These are phyloP conservation scores for Lactarius psammicola DNA, from an alignment of 768 basidiomycete species.

Conservation along the genomic window DNA sequence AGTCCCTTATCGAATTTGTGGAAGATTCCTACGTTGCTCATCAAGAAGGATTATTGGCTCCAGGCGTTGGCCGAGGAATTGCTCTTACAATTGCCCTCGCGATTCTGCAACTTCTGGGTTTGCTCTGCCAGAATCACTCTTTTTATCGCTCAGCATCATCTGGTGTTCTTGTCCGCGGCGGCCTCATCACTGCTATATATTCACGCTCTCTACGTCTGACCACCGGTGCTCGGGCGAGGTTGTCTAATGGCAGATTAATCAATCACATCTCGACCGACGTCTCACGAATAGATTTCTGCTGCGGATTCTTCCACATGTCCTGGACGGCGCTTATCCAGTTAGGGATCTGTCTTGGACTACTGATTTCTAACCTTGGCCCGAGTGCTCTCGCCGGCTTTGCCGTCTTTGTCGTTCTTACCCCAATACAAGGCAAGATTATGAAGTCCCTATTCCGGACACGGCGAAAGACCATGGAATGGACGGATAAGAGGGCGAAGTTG, in stretches of 20 bases:
- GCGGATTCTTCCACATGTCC: conserved; percentile 76
- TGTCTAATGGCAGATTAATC: conserved; percentile 86
- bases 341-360: conserved; percentile 68
- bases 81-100: conserved; percentile 73
- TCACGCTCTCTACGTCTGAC: conserved; percentile 72
- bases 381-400: conserved; percentile 55
- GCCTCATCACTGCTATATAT: conserved; percentile 87
- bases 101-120: conserved; percentile 61
- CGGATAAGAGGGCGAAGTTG: conserved; percentile 84
- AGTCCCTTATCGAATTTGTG: conserved; percentile 73
- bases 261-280: conserved; percentile 94
- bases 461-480: conserved; percentile 79
- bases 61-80: conserved; percentile 57
- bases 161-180: conserved; percentile 80
- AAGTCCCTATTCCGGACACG: conserved; percentile 67
- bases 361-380: conserved; percentile 69
- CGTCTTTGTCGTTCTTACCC: conserved; percentile 68
- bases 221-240: conserved; percentile 70
- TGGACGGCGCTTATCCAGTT: conserved; percentile 80
- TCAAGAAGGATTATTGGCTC: conserved; percentile 34
- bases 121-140: conserved; percentile 74
- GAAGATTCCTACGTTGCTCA: conserved; percentile 52
- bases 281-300: conserved; percentile 86
- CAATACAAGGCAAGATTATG: conserved; percentile 72
- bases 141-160: conserved; percentile 73